These are phyloP conservation scores for Raffaelea arxii DNA, from an alignment of 2,329 filamentous ascomycete genomes.

Conservation along the genomic window DNA sequence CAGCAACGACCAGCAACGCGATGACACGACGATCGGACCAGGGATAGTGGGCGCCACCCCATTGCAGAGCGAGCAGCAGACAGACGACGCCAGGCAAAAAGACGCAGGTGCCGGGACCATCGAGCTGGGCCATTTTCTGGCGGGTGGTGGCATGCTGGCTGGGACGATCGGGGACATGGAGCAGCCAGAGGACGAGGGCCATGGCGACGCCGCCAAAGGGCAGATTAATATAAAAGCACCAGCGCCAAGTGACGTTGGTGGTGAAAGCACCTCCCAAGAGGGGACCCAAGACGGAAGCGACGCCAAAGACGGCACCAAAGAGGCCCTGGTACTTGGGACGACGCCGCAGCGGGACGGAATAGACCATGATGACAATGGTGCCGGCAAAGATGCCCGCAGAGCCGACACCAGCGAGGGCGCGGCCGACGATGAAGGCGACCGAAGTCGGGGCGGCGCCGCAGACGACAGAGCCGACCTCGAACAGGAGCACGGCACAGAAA, in stretches of 20 bases:
- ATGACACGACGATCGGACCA: constrained; percentile 41
- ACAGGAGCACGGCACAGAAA: constrained; percentile 32
- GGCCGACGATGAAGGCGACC: constrained; percentile 42
- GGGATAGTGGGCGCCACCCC: constrained; percentile 41
- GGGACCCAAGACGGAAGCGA: constrained; percentile 32
- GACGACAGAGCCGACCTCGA: constrained; percentile 44
- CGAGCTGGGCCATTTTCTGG: constrained; percentile 30
- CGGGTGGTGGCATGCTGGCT: constrained; percentile 14
- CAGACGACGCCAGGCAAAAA: constrained; percentile 43
- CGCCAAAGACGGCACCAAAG: constrained; percentile 9
- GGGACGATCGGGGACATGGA: constrained; percentile 25
- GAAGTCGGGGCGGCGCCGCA: constrained; percentile 39
- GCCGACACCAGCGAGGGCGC: constrained; percentile 43
- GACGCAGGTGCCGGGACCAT: constrained; percentile 37
- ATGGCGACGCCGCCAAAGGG: constrained; percentile 28
- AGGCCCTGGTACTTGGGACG: constrained; percentile 17
- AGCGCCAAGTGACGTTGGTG: constrained; percentile 29
- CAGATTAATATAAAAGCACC: constrained; percentile 30
- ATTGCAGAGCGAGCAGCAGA: constrained; percentile 46
- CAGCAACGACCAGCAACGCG: constrained; percentile 41
- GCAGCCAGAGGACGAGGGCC: constrained; percentile 18
- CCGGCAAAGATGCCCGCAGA: constrained; percentile 40
- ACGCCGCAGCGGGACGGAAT: constrained; percentile 26
- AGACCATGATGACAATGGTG: constrained; percentile 37
- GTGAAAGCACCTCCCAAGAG: constrained; percentile 34